phyloP scores from a whole-genome alignment of 257 asterid genomes.

The Rhazya stricta region DNA sequence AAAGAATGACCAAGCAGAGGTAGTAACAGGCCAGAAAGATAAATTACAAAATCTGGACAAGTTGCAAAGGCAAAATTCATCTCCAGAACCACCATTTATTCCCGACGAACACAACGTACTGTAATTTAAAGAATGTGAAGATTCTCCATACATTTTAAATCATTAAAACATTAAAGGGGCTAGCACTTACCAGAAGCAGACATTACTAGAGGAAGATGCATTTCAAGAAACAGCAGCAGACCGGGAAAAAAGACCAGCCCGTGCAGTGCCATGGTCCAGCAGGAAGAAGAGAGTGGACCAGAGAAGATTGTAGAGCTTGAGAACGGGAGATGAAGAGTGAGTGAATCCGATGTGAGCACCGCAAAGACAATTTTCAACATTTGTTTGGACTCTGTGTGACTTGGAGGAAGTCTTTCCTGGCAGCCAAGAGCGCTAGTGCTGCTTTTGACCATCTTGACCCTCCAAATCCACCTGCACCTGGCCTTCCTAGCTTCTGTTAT shows the following conservation, averaged over 20 bases:
- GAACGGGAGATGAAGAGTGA: neutral
- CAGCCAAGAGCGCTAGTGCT: too few relatives aligned
- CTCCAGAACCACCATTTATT: neutral
- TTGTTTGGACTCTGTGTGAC: neutral
- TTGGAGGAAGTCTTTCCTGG: neutral
- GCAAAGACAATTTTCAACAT: slow-evolving; percentile 6
- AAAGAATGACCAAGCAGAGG: neutral
- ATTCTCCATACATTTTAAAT: slow-evolving; percentile 7
- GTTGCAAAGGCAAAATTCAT: neutral
- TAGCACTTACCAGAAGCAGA: slow-evolving; percentile 50
- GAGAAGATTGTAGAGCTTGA: neutral
- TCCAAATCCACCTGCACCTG: too few relatives aligned
- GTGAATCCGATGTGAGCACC: neutral
- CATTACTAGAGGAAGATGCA: slow-evolving; percentile 32
- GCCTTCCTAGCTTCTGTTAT: too few relatives aligned
- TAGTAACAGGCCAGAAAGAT: neutral
- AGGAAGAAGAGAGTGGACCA: slow-evolving; percentile 16
- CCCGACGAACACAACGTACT: neutral
- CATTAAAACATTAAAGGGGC: neutral
- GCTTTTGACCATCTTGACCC: neutral
- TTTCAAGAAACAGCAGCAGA: slow-evolving; percentile 36
- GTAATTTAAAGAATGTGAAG: neutral
- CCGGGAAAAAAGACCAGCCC: slow-evolving; percentile 29
- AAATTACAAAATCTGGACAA: neutral
- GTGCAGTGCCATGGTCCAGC: slow-evolving; percentile 44